Evolutionary conservation across 768 basidiomycete genomes (phyloP), one percentile per base, ranked within the genome.

Genomic region (Boletellus sp.): DNA sequence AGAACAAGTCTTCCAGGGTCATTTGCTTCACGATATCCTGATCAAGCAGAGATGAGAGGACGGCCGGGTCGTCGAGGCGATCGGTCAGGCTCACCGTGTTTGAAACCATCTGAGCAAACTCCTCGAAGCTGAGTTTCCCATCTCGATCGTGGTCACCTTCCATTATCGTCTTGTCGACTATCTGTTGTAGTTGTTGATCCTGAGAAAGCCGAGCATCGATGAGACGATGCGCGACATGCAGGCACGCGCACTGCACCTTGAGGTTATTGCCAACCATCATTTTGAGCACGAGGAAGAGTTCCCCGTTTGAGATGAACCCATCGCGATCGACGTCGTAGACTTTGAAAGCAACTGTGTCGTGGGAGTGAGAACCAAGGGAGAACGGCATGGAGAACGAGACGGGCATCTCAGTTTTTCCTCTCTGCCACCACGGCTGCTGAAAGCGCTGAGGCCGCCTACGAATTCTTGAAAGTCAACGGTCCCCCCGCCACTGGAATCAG

Each of bases 181-280:
- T 99, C 68, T 98, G 96, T 70, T 99, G 96, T 52, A 99, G 74
- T 74, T 98, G 96, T 66, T 95, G 90, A 67, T 99, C 96, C 92
- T 95, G 65, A 33, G 51, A 34, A 45, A 13, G 7, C 24, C 5
- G 5, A 13, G 12, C 1, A 11, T 42, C 11, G 16, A 20, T 44
- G 11, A 19, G 24, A 6, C 2, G 31, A 19, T 24, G 8, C n/a
- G 24, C 13, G 23, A 19, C 36, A 39, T 7, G 33, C 13, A 41
- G 15, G 33, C 8, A 24, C 33, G 39, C 52, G 19, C 6, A 23
- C 50, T 69, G 51, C 42, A 93, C 93, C 78, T 99, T 99, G 61
- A 99, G 75, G 70, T 99, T 99, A 70, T 89, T 97, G 31, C 96
- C 96, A 43, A 98, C 96, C 96, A 99, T 99, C 92, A 98, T 98